Evolutionary conservation across 176 grass and related monocot species (phyloP), one percentile per base, ranked within the genome.

Genomic region (Pontederia paniculata): DNA sequence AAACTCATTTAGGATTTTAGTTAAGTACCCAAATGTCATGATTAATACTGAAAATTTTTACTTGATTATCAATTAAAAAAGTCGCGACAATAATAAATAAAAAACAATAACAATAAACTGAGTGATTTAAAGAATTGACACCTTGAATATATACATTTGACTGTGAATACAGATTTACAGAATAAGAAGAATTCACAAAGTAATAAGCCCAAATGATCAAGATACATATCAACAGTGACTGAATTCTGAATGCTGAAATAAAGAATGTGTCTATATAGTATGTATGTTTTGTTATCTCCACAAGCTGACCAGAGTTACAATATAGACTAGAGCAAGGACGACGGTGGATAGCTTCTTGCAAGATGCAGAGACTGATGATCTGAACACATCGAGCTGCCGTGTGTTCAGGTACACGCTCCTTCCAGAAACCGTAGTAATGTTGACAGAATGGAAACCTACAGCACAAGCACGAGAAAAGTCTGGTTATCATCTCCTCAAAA

Each of bases 371-470:
- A 67, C 70, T 15, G 61, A 23, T 17, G 87, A 82, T 1, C 57
- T 65, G 17, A 69, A 88, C 1, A 82, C 75, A n/a, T 82, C 77
- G 13, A 80, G 65, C 72, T 91, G 93, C 14, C 78, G 80, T 0
- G 83, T 72, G 43, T 98, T 98, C 52, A 91, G 59, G 65, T 75
- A 91, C 75, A 82, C 70, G 52, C 84, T 98, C 72, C 88, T 98
- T 50, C 80, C 86, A 19, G 87, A 96, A 4, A 85, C 88, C 4
- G 83, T 82, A 9, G 80, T 80, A 5, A 98, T 86, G 8, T 91
- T 98, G 9, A 98, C 93, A 3, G 87, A 82, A 52, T 75, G 53
- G 1, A 83, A 84, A 71, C 93, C 93, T 98, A 72, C 0, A 44
- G 64, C 41, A 19, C 22, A 48, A 57, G 17, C 20, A 46, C 2